A percentile compares a stretch with the other conserved stretches of the same genome.
Conservation (phyloP, 768 basidiomycete genomes). For the Lactarius hengduanensis region DNA sequence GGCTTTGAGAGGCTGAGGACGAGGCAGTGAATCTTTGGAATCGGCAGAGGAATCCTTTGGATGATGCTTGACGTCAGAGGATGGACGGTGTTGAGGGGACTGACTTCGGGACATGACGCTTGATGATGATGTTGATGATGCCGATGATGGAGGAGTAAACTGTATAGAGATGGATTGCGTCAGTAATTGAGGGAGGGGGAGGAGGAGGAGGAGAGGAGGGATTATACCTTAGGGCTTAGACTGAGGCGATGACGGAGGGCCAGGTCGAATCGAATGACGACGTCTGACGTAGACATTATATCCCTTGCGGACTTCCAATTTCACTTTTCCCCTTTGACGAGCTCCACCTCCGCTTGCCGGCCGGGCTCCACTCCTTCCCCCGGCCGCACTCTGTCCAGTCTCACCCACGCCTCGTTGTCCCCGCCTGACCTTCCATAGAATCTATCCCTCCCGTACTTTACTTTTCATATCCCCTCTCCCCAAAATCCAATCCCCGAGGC, state of each 20-base stretch:
- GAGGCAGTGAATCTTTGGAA: constrained; percentile 11
- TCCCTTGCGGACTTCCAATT: constrained; percentile 44
- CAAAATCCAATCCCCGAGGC: constrained; percentile 10
- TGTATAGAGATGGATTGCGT: constrained; percentile 7
- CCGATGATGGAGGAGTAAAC: not conserved
- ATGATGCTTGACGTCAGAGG: constrained; percentile 30
- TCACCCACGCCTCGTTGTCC: constrained; percentile 23
- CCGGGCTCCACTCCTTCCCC: constrained; percentile 27
- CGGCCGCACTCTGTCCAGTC: constrained; percentile 13
- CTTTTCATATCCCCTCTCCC: constrained; percentile 22
- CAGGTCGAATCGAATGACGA: constrained; percentile 41
- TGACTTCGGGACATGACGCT: constrained; percentile 33
- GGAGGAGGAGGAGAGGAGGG: not conserved
- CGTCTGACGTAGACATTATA: constrained; percentile 45
- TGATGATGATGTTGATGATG: not conserved
- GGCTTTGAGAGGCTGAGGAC: constrained; percentile 32
- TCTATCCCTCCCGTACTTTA: constrained; percentile 8
- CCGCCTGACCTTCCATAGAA: constrained; percentile 30
- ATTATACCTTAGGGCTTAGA: not conserved
- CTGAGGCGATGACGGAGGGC: constrained; percentile 29
- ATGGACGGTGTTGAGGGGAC: constrained; percentile 35
- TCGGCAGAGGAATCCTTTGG: constrained; percentile 8
- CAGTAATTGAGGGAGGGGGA: not conserved
- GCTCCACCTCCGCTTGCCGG: constrained; percentile 25
- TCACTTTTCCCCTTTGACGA: constrained; percentile 20